These are phyloP conservation scores for Andrographis paniculata DNA, from an alignment of 305 asterid species.

Conservation along the genomic window DNA sequence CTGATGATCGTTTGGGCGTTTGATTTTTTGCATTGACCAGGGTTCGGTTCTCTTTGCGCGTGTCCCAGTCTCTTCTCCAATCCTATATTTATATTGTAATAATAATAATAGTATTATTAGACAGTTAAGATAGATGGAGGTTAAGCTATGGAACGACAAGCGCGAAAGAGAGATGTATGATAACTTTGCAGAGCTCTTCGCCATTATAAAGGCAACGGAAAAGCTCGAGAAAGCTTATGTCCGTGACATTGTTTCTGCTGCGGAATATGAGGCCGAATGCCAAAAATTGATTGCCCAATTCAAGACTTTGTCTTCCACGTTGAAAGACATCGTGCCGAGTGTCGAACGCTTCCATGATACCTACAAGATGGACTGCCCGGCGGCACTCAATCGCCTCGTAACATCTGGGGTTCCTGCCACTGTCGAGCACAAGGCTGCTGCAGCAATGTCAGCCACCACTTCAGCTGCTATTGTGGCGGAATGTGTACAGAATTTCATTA, in stretches of 20 bases:
- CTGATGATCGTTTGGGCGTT: slow-evolving; percentile 15
- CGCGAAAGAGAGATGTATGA: slow-evolving; percentile 96
- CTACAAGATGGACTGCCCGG: slow-evolving; percentile 72
- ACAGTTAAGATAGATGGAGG: slow-evolving; percentile 55
- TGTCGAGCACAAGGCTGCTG: slow-evolving; percentile 71
- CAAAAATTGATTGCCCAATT: slow-evolving; percentile 70
- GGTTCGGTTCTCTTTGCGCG: slow-evolving; percentile 44
- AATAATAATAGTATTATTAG: neutral
- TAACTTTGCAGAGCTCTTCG: slow-evolving; percentile 83
- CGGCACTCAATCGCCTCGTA: slow-evolving; percentile 73
- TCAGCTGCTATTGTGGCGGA: slow-evolving; percentile 86
- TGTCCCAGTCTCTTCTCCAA: slow-evolving; percentile 78
- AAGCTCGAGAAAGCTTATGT: slow-evolving; percentile 90
- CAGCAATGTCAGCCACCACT: slow-evolving; percentile 34
- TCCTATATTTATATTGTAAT: slow-evolving; percentile 4
- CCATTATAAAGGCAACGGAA: slow-evolving; percentile 83
- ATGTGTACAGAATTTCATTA: slow-evolving; percentile 81
- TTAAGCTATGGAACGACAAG: slow-evolving; percentile 96
- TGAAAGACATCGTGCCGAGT: slow-evolving; percentile 73
- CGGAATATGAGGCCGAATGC: slow-evolving; percentile 73
- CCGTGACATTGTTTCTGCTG: slow-evolving; percentile 62
- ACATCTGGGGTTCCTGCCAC: slow-evolving; percentile 93
- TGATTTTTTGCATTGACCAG: slow-evolving; percentile 19
- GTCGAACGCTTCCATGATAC: slow-evolving; percentile 78
- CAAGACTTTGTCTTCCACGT: slow-evolving; percentile 66